Base-by-base conservation (phyloP, 106 monocot species). In the Platanthera zijinensis region DNA sequence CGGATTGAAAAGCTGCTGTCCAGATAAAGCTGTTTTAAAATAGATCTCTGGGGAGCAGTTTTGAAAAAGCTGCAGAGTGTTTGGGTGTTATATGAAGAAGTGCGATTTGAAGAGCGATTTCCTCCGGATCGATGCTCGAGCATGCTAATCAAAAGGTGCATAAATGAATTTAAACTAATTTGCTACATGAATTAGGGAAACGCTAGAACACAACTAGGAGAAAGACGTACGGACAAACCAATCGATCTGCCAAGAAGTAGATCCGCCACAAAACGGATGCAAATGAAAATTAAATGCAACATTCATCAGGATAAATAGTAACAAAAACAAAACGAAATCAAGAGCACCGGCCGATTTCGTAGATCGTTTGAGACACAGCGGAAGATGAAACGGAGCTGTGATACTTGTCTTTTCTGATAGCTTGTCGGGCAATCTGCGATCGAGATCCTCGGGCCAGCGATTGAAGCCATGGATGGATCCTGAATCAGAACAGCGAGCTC, bases 391-490 rank as follows among this genome's bases (percentile, higher is more conserved):
- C 2, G 10, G 66, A 66, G 28, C 12, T 30, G 66, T 1, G 10
- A 48, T 47, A 70, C 70, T 47, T 70, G 45, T 3, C 70, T 70
- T 48, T 70, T 45, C 25, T 47, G 48, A 47, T 6, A 70, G 48
- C 48, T 70, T 13, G 70, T 1, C 70, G 48, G 70, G 13, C 7
- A 15, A 11, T 47, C 15, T 10, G 17, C 5, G 0, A 48, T 70
- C 8, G 70, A 70, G 70, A 70, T 48, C 70, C 70, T 47, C 70
- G n/a, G 7, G 7, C 70, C 70, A 17, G 48, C 48, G 70, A 48
- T 48, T 17, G 70, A 70, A 48, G 70, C 70, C 70, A 70, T 70
- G 15, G 48, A 45, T 70, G 61, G 15, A 70, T n/a, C 70, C 66
- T 12, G 2, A 28, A 10, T 30, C 30, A 12, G 30, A 66, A 28